phyloP scores from a whole-genome alignment of 768 basidiomycete species.

The Sutorius australiensis region DNA sequence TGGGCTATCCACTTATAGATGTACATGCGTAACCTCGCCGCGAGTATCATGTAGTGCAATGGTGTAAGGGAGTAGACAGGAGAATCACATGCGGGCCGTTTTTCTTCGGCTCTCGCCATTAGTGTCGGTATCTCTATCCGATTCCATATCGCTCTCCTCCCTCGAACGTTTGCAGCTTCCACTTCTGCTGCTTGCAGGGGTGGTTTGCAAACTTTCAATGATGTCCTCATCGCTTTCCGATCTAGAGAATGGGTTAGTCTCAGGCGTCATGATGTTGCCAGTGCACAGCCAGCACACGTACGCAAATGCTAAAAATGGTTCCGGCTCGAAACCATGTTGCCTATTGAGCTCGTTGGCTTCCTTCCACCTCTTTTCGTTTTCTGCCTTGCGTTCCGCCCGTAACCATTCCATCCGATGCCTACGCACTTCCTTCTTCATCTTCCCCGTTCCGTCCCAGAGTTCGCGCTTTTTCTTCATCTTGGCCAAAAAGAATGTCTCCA shows the following conservation, averaged over 20 bases:
- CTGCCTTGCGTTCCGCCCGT: constrained; percentile 18
- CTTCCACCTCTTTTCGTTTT: constrained; percentile 17
- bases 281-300: constrained; percentile 10
- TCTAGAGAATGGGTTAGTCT: constrained; percentile 9
- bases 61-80: neutral
- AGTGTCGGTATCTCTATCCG: neutral
- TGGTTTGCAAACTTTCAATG: constrained; percentile 24
- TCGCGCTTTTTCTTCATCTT: constrained; percentile 31
- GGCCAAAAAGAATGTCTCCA: constrained; percentile 23
- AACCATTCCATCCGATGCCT: constrained; percentile 27
- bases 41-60: neutral
- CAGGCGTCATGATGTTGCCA: neutral
- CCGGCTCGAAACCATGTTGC: constrained; percentile 7
- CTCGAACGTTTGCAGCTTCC: constrained; percentile 16
- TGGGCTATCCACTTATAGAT: neutral
- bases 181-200: constrained; percentile 18
- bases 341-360: constrained; percentile 14
- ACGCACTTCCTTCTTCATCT: constrained; percentile 19
- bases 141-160: constrained; percentile 5
- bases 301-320: constrained; percentile 22
- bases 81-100: constrained; percentile 11
- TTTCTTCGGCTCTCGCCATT: constrained; percentile 9
- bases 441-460: constrained; percentile 31
- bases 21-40: no score
- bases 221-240: constrained; percentile 24